These are phyloP conservation scores for Phialophora expanda DNA, from an alignment of 2,329 filamentous ascomycete species.

Conservation along the genomic window DNA sequence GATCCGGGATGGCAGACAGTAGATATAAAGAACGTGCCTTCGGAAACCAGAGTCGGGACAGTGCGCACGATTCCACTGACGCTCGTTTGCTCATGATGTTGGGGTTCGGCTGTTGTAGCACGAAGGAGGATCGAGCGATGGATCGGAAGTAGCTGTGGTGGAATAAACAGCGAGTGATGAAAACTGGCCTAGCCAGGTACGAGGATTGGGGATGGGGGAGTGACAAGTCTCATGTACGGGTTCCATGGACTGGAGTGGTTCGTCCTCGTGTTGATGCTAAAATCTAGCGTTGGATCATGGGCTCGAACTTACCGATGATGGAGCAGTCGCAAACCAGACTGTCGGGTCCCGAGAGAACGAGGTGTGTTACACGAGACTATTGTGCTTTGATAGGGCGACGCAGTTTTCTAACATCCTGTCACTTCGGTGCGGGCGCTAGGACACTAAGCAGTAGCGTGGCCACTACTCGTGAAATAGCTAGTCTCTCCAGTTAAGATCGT, in stretches of 20 bases:
- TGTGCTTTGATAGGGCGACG: constrained; percentile 22
- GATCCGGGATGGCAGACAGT: background rate
- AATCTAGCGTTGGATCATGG: constrained; percentile 13
- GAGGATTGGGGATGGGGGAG: background rate
- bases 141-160: background rate
- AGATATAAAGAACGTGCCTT: background rate
- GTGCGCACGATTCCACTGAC: background rate
- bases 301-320: constrained; percentile 2
- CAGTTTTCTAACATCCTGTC: constrained; percentile 12
- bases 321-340: constrained; percentile 13
- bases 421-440: constrained; percentile 1
- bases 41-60: background rate
- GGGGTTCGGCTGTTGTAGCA: background rate
- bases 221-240: background rate
- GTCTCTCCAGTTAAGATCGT: constrained; percentile 14
- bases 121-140: too few relatives aligned
- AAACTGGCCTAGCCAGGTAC: background rate
- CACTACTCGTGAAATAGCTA: constrained; percentile 15
- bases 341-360: constrained; percentile 8
- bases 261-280: constrained; percentile 17
- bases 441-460: constrained; percentile 15
- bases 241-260: background rate
- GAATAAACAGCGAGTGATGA: background rate
- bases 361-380: constrained; percentile 3
- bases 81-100: background rate